Percentiles rank a stretch among this genome's conserved stretches.
Evolutionary conservation across 2,329 filamentous ascomycete genomes (phyloP).

Genomic region (Macrophomina phaseolina): DNA sequence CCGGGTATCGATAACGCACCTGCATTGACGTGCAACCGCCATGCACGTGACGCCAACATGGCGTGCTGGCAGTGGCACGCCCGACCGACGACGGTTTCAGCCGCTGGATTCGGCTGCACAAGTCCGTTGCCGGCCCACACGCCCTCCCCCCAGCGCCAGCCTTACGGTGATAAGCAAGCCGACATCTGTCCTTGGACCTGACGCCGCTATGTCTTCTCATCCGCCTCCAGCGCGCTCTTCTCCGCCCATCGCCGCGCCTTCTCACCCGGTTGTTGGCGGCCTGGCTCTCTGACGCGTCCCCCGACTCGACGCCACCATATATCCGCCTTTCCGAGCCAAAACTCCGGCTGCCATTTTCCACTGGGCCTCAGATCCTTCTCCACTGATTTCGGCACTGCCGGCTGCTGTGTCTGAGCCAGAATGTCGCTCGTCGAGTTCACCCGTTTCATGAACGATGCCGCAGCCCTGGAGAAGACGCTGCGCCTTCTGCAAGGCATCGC

Average conservation of each 20-base stretch:
- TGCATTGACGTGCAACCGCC: neutral
- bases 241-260: too few species aligned
- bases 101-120: conserved; percentile 1
- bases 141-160: neutral
- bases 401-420: neutral
- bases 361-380: neutral
- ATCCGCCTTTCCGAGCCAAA: neutral
- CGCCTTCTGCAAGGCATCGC: conserved; percentile 23
- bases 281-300: neutral
- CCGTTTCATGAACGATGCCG: conserved; percentile 27
- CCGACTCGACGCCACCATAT: neutral
- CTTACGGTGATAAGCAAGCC: neutral
- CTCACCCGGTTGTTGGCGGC: neutral
- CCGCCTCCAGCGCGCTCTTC: neutral
- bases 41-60: neutral
- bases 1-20: neutral
- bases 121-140: conserved; percentile 14
- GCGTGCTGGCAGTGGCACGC: neutral
- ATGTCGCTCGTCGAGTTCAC: conserved; percentile 28
- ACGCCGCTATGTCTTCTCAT: neutral
- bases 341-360: neutral
- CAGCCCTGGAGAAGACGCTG: conserved; percentile 24
- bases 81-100: neutral
- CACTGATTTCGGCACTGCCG: neutral
- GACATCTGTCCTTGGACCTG: neutral